These are phyloP conservation scores for Phytophthora nicotianae DNA, from an alignment of 352 stramenopile species.

Conservation along the genomic window DNA sequence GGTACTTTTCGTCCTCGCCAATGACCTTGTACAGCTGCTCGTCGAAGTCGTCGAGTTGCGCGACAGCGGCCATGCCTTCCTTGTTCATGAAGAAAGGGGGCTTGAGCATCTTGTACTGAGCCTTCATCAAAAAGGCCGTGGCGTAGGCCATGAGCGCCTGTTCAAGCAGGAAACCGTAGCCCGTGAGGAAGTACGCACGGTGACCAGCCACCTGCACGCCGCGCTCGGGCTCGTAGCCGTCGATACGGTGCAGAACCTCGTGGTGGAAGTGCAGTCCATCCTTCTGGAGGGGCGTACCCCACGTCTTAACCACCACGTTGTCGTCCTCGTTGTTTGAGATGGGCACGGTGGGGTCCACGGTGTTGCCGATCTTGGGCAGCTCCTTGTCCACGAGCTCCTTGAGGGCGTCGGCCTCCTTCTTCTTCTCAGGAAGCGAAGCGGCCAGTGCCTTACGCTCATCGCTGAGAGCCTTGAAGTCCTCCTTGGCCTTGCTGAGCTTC, in stretches of 20 bases:
- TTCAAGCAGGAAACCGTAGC: constrained; percentile 98
- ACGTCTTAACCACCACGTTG: constrained; percentile 93
- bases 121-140: constrained; percentile 95
- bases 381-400: constrained; percentile 79
- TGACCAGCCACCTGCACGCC: constrained; percentile 97
- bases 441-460: constrained; percentile 84
- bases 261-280: constrained; percentile 94
- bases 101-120: constrained; percentile 98
- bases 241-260: constrained; percentile 98
- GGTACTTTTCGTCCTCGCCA: constrained; percentile 98
- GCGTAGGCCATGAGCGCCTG: constrained; percentile 99
- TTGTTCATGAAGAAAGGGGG: constrained; percentile 99
- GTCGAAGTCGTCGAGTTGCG: constrained; percentile 99
- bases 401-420: constrained; percentile 81
- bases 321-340: constrained; percentile 97
- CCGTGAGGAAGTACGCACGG: constrained; percentile 99
- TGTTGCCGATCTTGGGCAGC: constrained; percentile 96
- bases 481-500: constrained; percentile 88
- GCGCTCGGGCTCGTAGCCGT: constrained; percentile 98
- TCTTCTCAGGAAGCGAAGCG: constrained; percentile 67
- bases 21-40: constrained; percentile 99
- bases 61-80: constrained; percentile 97
- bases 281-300: constrained; percentile 68
- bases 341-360: constrained; percentile 95
- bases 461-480: constrained; percentile 82